phyloP scores from a whole-genome alignment of 768 basidiomycete genomes.

The Naganishia kalamii region DNA sequence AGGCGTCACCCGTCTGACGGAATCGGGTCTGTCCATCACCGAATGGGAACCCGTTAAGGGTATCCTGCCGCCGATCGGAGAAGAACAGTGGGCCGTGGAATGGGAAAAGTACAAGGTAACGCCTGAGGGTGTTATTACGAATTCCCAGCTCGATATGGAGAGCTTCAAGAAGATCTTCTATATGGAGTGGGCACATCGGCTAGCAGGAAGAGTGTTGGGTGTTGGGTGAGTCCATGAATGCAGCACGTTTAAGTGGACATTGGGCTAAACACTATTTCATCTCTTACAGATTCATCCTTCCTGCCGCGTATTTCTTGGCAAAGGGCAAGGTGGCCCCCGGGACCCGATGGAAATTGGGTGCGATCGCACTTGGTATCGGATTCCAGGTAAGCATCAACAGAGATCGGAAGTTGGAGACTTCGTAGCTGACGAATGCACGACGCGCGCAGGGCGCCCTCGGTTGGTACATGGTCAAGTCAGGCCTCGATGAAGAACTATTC shows the following conservation, averaged over 20 bases:
- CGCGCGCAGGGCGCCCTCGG: slow-evolving; percentile 72
- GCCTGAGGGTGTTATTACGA: slow-evolving; percentile 89
- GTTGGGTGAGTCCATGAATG: slow-evolving; percentile 35
- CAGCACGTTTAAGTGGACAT: neutral
- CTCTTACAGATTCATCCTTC: slow-evolving; percentile 69
- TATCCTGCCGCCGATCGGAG: slow-evolving; percentile 69
- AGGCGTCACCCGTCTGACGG: slow-evolving; percentile 91
- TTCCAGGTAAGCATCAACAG: slow-evolving; percentile 40
- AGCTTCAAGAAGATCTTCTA: slow-evolving; percentile 96
- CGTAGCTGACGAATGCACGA: neutral
- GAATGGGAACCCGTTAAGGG: slow-evolving; percentile 96
- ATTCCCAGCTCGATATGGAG: slow-evolving; percentile 74
- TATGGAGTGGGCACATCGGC: slow-evolving; percentile 96
- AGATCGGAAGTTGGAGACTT: neutral
- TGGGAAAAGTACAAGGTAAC: slow-evolving; percentile 87
- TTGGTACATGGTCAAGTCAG: slow-evolving; percentile 99
- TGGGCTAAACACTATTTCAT: neutral
- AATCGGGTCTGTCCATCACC: slow-evolving; percentile 94
- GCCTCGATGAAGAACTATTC: slow-evolving; percentile 74
- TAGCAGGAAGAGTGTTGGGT: slow-evolving; percentile 70
- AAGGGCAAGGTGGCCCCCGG: slow-evolving; percentile 63
- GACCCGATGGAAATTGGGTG: slow-evolving; percentile 61
- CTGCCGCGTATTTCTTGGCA: slow-evolving; percentile 70
- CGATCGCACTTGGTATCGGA: slow-evolving; percentile 74
- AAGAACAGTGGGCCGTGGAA: slow-evolving; percentile 73